These are phyloP conservation scores for Phlebopus sp. DNA, from an alignment of 1,284 basidiomycete genomes.

Conservation along the genomic window DNA sequence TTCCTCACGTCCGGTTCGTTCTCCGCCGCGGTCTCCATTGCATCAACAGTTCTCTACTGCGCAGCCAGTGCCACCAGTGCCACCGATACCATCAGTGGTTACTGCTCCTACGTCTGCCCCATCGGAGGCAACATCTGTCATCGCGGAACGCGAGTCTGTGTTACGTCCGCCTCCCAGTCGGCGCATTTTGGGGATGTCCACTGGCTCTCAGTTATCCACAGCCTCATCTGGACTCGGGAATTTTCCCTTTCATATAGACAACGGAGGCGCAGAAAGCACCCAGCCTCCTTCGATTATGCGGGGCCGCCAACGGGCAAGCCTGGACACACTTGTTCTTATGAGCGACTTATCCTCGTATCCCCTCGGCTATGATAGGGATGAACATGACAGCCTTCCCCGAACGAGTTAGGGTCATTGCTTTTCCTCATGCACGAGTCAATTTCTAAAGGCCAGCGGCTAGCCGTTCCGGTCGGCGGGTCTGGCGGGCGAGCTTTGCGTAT, in stretches of 20 bases:
- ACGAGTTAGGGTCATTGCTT: constrained; percentile 20
- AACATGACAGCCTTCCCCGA: constrained; percentile 32
- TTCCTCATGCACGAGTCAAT: neutral
- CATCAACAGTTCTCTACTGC: constrained; percentile 50
- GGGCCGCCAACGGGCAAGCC: constrained; percentile 65
- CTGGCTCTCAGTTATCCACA: constrained; percentile 67
- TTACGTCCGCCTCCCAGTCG: constrained; percentile 52
- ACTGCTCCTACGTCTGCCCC: constrained; percentile 1
- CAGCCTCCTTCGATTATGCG: constrained; percentile 23
- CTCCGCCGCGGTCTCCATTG: constrained; percentile 70
- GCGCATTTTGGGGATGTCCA: constrained; percentile 62
- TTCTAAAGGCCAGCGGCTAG: constrained; percentile 10
- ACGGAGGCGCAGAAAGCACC: constrained; percentile 36
- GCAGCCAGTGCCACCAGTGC: constrained; percentile 37
- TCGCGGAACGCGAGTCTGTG: constrained; percentile 32
- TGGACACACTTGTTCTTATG: constrained; percentile 78
- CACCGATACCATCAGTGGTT: constrained; percentile 7
- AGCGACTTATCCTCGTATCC: constrained; percentile 78
- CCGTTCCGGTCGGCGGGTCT: constrained; percentile 26
- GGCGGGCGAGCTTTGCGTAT: constrained; percentile 20
- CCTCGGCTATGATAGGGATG: constrained; percentile 62
- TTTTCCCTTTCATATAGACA: constrained; percentile 82
- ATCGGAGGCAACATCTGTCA: constrained; percentile 9
- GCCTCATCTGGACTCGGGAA: constrained; percentile 71
- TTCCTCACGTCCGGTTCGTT: constrained; percentile 68